Evolutionary conservation across 164 flowering plant genomes (phyloP).

Genomic region (Tetracentron sinense): DNA sequence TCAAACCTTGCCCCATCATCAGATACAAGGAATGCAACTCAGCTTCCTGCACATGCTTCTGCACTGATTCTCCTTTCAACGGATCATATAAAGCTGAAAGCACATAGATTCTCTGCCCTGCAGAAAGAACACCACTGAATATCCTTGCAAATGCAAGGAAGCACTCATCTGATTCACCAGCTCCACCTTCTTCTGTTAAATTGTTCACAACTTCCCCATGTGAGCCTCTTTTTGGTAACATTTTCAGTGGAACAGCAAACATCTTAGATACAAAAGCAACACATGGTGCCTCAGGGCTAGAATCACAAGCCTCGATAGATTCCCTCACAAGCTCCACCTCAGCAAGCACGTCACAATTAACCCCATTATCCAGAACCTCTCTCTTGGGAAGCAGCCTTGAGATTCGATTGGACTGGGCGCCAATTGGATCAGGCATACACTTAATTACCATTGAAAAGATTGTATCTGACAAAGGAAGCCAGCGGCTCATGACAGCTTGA

Average conservation of each 20-base stretch:
- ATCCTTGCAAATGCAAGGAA: constrained; percentile 92
- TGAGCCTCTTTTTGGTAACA: constrained; percentile 60
- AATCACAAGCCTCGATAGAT: constrained; percentile 74
- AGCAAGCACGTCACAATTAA: constrained; percentile 38
- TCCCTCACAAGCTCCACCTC: constrained; percentile 71
- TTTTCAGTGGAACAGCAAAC: constrained; percentile 83
- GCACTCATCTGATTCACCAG: constrained; percentile 70
- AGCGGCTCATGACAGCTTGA: constrained; percentile 80
- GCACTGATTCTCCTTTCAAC: constrained; percentile 47
- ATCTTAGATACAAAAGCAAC: constrained; percentile 91
- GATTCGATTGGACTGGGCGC: constrained; percentile 66
- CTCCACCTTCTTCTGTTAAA: constrained; percentile 39
- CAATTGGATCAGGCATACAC: constrained; percentile 75
- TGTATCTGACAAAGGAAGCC: constrained; percentile 87
- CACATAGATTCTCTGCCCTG: constrained; percentile 70
- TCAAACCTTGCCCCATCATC: constrained; percentile 95
- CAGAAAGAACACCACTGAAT: constrained; percentile 70
- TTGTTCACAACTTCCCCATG: constrained; percentile 46
- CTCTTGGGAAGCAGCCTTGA: constrained; percentile 70
- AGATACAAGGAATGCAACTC: constrained; percentile 68
- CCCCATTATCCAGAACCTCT: constrained; percentile 32
- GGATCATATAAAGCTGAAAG: constrained; percentile 93
- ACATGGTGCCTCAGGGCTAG: constrained; percentile 68
- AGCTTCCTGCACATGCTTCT: constrained; percentile 82
- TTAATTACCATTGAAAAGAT: constrained; percentile 77